phyloP scores from a whole-genome alignment of 495 filamentous ascomycete species.

The Podospora conica region DNA sequence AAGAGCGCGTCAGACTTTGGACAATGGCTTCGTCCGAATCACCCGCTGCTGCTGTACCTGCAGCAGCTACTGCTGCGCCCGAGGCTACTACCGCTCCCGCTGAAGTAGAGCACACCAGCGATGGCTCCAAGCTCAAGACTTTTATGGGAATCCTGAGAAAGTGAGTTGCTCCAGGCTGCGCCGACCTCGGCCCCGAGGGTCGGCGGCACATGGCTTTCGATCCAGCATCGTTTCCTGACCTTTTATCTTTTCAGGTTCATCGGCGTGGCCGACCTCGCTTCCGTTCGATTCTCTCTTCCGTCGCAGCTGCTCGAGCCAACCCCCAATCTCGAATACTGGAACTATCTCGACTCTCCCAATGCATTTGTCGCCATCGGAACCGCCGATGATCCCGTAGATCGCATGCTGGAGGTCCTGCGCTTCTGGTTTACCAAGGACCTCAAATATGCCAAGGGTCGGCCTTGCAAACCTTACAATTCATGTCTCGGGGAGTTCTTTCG shows the following conservation, averaged over 20 bases:
- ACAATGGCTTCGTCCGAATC: background rate
- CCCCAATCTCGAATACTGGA: slow-evolving; percentile 98
- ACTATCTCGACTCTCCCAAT: slow-evolving; percentile 92
- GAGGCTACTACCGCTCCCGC: background rate
- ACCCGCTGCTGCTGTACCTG: background rate
- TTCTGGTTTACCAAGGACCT: slow-evolving; percentile 99
- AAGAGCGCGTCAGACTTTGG: background rate
- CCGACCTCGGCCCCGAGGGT: background rate
- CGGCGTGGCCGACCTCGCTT: slow-evolving; percentile 89
- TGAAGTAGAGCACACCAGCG: background rate
- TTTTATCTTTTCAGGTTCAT: slow-evolving; percentile 59
- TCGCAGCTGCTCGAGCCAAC: slow-evolving; percentile 92
- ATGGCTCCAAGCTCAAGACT: background rate
- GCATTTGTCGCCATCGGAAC: slow-evolving; percentile 95
- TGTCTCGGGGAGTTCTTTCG: slow-evolving; percentile 96
- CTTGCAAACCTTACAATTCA: slow-evolving; percentile 98
- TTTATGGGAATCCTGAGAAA: background rate
- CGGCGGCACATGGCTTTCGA: background rate
- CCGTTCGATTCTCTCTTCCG: slow-evolving; percentile 91
- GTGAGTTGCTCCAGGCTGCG: background rate
- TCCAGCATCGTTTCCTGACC: background rate
- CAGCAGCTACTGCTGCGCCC: background rate
- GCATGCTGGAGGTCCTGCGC: slow-evolving; percentile 85
- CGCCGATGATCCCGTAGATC: slow-evolving; percentile 81
- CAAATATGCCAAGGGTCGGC: slow-evolving; percentile 98